Percentiles rank a stretch among this genome's conserved stretches.
These are phyloP conservation scores for Malus sylvestris DNA, from an alignment of 306 rosid species.

Conservation along the genomic window DNA sequence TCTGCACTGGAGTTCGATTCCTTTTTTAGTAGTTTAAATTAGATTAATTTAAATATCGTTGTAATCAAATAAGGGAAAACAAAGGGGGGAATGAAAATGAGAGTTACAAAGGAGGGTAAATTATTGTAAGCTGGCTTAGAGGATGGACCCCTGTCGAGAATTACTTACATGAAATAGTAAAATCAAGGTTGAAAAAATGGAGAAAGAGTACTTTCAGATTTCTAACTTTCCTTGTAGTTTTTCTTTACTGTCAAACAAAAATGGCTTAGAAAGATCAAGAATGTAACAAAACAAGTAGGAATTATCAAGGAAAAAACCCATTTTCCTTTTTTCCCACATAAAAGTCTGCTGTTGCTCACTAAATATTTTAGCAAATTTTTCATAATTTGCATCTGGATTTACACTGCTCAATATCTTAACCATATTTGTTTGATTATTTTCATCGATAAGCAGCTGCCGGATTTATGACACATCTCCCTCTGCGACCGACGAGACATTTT, in stretches of 20 bases:
- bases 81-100: background rate
- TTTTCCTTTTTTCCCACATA: conserved; percentile 27
- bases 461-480: conserved; percentile 29
- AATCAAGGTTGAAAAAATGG: background rate
- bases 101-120: background rate
- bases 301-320: conserved; percentile 24
- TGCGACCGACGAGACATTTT: background rate
- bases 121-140: background rate
- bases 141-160: too few relatives aligned
- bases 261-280: background rate
- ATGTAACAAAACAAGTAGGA: background rate
- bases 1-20: too few relatives aligned
- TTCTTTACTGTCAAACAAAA: background rate
- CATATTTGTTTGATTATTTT: conserved; percentile 31
- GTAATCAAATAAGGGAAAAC: too few relatives aligned
- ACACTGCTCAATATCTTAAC: conserved; percentile 36
- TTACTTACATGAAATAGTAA: background rate
- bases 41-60: too few relatives aligned
- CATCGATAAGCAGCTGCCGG: conserved; percentile 32
- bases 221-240: background rate
- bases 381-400: conserved; percentile 25
- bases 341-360: conserved; percentile 16
- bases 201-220: background rate
- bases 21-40: too few relatives aligned
- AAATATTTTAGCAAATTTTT: conserved; percentile 27